Evolutionary conservation across 345 rosid species (phyloP), one percentile per base, ranked within the genome.

Genomic region (Pugionium cornutum): DNA sequence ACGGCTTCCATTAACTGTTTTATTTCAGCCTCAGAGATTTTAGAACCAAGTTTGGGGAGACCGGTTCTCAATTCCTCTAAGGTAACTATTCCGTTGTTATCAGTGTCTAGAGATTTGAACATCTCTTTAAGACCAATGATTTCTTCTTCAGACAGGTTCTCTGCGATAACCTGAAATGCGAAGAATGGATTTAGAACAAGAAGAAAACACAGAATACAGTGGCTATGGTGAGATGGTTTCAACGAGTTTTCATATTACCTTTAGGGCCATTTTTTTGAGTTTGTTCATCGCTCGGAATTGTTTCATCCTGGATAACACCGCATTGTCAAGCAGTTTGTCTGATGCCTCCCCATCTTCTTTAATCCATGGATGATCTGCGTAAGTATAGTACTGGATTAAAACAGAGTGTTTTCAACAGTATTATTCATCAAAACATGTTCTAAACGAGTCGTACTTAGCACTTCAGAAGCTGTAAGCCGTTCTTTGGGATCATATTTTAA

Each of bases 271-370:
- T 74, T 90, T 94, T 66, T 94, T 94, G 2, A 94, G 92, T 70
- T 94, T 90, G 87, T 94, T 94, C 99, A 94, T 94, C 25, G 99
- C 99, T 68, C 95, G 79, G 85, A 94, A 94, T 32, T 32, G 97
- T 64, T 89, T 94, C 99, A 94, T 94, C 81, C 99, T 89, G 6
- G 82, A 76, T 58, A 94, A 74, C 74, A 94, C 99, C 60, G 97
- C 96, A 77, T 82, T 80, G 72, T 94, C 99, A 73, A 94, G 88
- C 43, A 96, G 96, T 79, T 94, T 94, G 85, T 89, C 99, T 78
- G 97, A 79, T 29, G 97, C 97, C 73, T 84, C 92, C 1, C 99
- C 99, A 27, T 85, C 97, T 82, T 78, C 92, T 73, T 80, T 84
- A 69, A 88, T 79, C 99, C 99, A 94, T 29, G 90, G 90, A 80